phyloP scores from a whole-genome alignment of 768 basidiomycete genomes.

The Lyophyllum decastes region DNA sequence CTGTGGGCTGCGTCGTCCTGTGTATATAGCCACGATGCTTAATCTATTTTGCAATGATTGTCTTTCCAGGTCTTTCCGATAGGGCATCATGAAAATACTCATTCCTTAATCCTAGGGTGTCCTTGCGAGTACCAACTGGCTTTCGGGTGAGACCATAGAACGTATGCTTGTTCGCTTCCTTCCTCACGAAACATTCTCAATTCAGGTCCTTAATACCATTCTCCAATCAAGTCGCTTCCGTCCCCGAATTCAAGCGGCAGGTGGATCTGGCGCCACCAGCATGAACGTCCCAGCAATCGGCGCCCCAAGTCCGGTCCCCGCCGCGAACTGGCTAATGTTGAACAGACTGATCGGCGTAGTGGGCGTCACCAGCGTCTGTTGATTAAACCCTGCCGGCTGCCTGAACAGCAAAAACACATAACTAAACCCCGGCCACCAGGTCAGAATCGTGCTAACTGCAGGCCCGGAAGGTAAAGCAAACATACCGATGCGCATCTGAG shows the following conservation, averaged over 20 bases:
- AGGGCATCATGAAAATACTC: no score
- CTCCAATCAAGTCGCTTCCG: not conserved
- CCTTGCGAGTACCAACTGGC: no score
- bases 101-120: no score
- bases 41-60: not conserved
- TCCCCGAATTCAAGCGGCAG: not conserved
- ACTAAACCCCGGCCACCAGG: constrained; percentile 22
- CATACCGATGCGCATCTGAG: not conserved
- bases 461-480: not conserved
- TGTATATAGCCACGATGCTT: not conserved
- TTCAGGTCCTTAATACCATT: not conserved
- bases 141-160: no score
- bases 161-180: no score
- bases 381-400: constrained; percentile 41
- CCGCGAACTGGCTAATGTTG: constrained; percentile 45
- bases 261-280: constrained; percentile 36
- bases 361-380: constrained; percentile 39
- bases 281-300: constrained; percentile 53
- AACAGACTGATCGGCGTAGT: constrained; percentile 34
- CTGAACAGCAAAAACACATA: constrained; percentile 50
- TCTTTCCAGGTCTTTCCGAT: no score
- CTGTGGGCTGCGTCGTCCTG: not conserved
- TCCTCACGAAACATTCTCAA: no score
- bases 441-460: not conserved
- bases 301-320: constrained; percentile 39